Conservation (phyloP, 2,329 filamentous ascomycete species). For the Alternaria atra region DNA sequence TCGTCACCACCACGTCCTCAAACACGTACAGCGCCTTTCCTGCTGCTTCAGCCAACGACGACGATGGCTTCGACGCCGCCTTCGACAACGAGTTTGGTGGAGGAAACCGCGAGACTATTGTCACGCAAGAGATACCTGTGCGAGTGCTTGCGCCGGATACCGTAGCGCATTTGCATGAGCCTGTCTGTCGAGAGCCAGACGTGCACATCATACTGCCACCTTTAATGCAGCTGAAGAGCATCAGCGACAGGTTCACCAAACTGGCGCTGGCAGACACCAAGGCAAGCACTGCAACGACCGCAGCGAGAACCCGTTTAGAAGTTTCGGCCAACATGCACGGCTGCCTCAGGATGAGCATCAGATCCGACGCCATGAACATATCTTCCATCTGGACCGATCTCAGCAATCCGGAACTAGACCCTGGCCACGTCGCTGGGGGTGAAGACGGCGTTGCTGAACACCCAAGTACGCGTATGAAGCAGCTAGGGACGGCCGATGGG, state of each 20-base stretch:
- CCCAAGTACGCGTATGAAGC: conserved; percentile 80
- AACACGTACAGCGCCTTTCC: conserved; percentile 55
- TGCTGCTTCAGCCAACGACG: conserved; percentile 34
- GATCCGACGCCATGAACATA: conserved; percentile 85
- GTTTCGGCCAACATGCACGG: conserved; percentile 96
- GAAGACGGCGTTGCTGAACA: conserved; percentile 76
- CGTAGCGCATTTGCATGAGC: conserved; percentile 94
- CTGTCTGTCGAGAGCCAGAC: conserved; percentile 87
- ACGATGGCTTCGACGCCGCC: conserved; percentile 38
- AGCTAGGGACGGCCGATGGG: conserved; percentile 62
- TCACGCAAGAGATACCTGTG: conserved; percentile 96
- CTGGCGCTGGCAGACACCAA: conserved; percentile 61
- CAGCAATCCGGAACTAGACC: conserved; percentile 87
- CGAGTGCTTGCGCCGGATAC: conserved; percentile 83
- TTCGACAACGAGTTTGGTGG: conserved; percentile 45
- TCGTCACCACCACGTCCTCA: conserved; percentile 74
- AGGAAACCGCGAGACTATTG: conserved; percentile 82
- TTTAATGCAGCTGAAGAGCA: conserved; percentile 86
- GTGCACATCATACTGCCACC: conserved; percentile 92
- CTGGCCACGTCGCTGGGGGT: conserved; percentile 72
- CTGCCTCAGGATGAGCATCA: conserved; percentile 78
- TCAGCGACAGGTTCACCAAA: conserved; percentile 94
- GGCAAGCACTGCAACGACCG: conserved; percentile 47
- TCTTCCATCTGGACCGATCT: conserved; percentile 86
- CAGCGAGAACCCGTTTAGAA: conserved; percentile 70